Percentiles rank a stretch among this genome's conserved stretches.
Evolutionary conservation across 768 basidiomycete genomes (phyloP).

Genomic region (Tylopilus cervinicoccineus): DNA sequence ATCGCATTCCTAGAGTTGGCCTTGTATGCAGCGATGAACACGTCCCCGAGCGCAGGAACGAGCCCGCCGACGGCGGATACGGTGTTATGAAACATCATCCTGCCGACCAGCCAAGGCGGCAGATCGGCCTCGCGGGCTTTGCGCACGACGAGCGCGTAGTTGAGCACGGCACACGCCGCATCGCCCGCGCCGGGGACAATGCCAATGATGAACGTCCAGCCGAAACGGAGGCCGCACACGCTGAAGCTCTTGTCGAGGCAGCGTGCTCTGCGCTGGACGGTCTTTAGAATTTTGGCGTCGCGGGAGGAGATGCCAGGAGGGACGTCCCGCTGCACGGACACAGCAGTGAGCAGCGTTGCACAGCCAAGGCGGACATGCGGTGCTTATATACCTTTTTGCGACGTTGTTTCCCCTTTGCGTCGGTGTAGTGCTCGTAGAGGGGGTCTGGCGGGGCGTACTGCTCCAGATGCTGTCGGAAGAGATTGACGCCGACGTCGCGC

Average conservation of each 20-base stretch:
- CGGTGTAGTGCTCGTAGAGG: slow-evolving; percentile 48
- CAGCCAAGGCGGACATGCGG: slow-evolving; percentile 4
- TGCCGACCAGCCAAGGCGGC: slow-evolving; percentile 58
- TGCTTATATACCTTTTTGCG: slow-evolving; percentile 36
- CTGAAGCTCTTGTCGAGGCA: slow-evolving; percentile 85
- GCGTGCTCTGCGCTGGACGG: slow-evolving; percentile 74
- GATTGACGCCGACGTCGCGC: slow-evolving; percentile 48
- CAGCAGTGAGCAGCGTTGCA: slow-evolving; percentile 19
- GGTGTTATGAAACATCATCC: slow-evolving; percentile 76
- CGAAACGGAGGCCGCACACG: slow-evolving; percentile 77
- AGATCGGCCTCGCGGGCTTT: slow-evolving; percentile 74
- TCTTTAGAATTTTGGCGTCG: slow-evolving; percentile 70
- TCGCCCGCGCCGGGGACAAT: slow-evolving; percentile 71
- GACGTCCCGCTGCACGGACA: slow-evolving; percentile 48
- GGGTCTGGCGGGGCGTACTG: slow-evolving; percentile 68
- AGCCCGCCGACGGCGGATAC: slow-evolving; percentile 63
- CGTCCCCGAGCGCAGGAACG: slow-evolving; percentile 72
- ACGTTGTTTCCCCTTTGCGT: slow-evolving; percentile 27
- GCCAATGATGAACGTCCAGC: slow-evolving; percentile 82
- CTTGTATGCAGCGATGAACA: slow-evolving; percentile 74
- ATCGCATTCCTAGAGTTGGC: slow-evolving; percentile 88
- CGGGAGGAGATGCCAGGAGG: slow-evolving; percentile 75
- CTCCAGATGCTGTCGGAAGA: slow-evolving; percentile 63
- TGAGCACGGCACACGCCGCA: slow-evolving; percentile 54
- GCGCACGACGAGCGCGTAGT: slow-evolving; percentile 73